phyloP scores from a whole-genome alignment of 1,284 basidiomycete species.

The Singerocomus inundabilis region DNA sequence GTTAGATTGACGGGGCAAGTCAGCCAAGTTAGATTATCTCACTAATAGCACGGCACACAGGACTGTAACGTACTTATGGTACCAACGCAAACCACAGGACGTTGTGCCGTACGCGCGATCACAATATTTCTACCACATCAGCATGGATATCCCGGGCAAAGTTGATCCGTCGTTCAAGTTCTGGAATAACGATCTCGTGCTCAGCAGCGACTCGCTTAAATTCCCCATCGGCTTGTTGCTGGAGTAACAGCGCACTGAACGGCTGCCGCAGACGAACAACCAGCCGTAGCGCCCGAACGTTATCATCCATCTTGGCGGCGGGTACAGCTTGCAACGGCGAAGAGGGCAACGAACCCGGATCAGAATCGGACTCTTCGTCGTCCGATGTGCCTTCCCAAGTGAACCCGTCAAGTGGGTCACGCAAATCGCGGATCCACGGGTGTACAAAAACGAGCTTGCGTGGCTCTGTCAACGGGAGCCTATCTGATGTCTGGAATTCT shows the following conservation, averaged over 20 bases:
- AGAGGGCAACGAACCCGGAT: too few relatives aligned
- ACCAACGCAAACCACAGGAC: too few relatives aligned
- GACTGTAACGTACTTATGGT: too few relatives aligned
- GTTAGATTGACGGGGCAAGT: too few relatives aligned
- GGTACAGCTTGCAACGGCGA: background rate
- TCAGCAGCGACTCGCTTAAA: slow-evolving; percentile 6
- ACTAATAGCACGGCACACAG: too few relatives aligned
- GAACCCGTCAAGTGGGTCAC: background rate
- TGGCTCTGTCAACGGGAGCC: too few relatives aligned
- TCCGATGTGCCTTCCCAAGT: background rate
- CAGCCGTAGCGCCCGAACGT: background rate
- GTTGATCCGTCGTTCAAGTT: background rate
- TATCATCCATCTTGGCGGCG: background rate
- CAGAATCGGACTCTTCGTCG: background rate
- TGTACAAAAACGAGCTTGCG: background rate
- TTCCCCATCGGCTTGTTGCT: background rate
- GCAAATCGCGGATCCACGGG: background rate
- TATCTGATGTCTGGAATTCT: background rate
- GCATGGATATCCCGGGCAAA: background rate
- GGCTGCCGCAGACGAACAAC: slow-evolving; percentile 2
- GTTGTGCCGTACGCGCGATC: too few relatives aligned
- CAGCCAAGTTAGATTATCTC: too few relatives aligned
- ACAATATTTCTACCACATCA: slow-evolving; percentile 1
- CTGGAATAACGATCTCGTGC: slow-evolving; percentile 1
- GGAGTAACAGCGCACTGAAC: slow-evolving; percentile 1